Evolutionary conservation across 768 basidiomycete genomes (phyloP).

Genomic region (Pulveroboletus frians): DNA sequence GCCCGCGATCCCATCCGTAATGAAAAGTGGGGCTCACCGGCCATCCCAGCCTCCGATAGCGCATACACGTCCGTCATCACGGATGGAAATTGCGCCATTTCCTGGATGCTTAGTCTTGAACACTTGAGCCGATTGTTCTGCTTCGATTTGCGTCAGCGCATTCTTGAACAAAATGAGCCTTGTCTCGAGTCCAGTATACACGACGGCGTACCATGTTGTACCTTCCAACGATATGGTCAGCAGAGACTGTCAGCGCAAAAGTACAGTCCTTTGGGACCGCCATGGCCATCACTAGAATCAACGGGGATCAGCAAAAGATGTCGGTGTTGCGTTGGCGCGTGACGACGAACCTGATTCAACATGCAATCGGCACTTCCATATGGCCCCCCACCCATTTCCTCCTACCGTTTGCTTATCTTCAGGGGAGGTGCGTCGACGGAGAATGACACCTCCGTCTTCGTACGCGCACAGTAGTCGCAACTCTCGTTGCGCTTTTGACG

Average conservation of each 20-base stretch:
- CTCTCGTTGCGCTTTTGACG: constrained; percentile 29
- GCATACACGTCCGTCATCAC: constrained; percentile 70
- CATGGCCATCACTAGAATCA: constrained; percentile 76
- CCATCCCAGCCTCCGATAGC: constrained; percentile 96
- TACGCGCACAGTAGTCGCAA: constrained; percentile 71
- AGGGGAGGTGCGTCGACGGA: constrained; percentile 47
- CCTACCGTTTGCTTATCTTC: constrained; percentile 46
- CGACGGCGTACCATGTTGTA: constrained; percentile 49
- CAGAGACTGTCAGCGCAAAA: constrained; percentile 77
- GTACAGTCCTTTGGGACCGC: constrained; percentile 52
- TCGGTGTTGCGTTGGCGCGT: not conserved
- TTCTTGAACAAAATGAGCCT: constrained; percentile 1
- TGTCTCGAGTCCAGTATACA: not conserved
- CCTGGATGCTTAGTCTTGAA: constrained; percentile 74
- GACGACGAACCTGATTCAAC: constrained; percentile 59
- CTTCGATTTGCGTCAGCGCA: constrained; percentile 10
- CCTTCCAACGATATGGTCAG: constrained; percentile 70
- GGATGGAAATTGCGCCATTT: constrained; percentile 71
- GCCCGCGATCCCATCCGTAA: not conserved
- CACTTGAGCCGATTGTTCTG: constrained; percentile 25
- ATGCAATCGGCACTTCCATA: constrained; percentile 67
- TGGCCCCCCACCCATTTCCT: constrained; percentile 64
- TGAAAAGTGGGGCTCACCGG: constrained; percentile 46
- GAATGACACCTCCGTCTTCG: constrained; percentile 81
- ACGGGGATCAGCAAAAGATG: not conserved